phyloP scores from a whole-genome alignment of 23 red algal genomes.

The Pyropia yezoensis region DNA sequence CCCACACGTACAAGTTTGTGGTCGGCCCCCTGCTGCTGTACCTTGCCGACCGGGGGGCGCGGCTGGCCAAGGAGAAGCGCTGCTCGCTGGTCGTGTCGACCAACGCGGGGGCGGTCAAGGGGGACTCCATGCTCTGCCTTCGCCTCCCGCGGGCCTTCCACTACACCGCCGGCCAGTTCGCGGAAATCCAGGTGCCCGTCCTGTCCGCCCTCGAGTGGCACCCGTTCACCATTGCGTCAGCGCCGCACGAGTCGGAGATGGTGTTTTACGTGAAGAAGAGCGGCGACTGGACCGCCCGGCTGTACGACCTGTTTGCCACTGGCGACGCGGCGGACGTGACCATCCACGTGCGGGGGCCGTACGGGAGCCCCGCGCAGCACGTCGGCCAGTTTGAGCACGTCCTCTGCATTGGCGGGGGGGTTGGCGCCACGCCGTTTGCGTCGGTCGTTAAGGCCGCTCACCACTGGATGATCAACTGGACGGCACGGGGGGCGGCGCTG shows the following conservation, averaged over 20 bases:
- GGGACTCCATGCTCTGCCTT: constrained; percentile 35
- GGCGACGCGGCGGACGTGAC: constrained; percentile 17
- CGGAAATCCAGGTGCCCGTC: constrained; percentile 70
- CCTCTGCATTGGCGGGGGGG: constrained; percentile 62
- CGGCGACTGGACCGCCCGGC: constrained; percentile 69
- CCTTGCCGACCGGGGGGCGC: constrained; percentile 27
- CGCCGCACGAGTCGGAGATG: constrained; percentile 64
- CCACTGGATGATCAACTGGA: constrained; percentile 53
- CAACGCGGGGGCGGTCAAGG: constrained; percentile 19
- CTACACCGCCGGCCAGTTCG: constrained; percentile 65
- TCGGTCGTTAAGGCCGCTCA: constrained; percentile 55
- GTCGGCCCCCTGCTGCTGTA: constrained; percentile 42
- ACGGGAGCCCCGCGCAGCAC: constrained; percentile 69
- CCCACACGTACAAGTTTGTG: constrained; percentile 50
- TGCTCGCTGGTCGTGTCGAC: constrained; percentile 13
- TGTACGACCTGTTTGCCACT: constrained; percentile 45
- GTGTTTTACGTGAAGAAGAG: constrained; percentile 77
- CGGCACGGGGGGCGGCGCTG: constrained; percentile 29
- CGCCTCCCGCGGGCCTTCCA: constrained; percentile 48
- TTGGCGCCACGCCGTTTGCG: constrained; percentile 69
- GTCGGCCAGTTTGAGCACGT: constrained; percentile 76
- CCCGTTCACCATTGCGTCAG: constrained; percentile 61
- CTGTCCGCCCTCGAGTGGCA: constrained; percentile 65
- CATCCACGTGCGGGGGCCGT: constrained; percentile 57
- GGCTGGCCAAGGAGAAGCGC: constrained; percentile 31